These are phyloP conservation scores for Lipomyces spencermartinsiae DNA, from an alignment of 805 yeast species.

Conservation along the genomic window DNA sequence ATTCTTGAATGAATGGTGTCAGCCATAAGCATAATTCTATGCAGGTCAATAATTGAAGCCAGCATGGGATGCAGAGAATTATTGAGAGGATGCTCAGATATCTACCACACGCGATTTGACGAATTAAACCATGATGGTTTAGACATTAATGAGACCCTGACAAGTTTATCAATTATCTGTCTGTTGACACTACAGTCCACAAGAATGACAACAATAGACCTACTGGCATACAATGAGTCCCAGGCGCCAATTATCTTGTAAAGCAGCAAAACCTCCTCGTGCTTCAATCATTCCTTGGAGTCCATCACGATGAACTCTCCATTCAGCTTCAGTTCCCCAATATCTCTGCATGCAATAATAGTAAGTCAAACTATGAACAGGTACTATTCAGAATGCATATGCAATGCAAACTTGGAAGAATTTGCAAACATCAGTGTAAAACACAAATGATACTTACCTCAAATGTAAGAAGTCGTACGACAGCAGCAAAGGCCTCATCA, in stretches of 20 bases:
- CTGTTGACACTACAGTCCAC: neutral
- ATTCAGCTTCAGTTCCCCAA: conserved; percentile 1
- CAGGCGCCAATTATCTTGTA: neutral
- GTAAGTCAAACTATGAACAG: neutral
- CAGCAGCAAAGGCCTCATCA: neutral
- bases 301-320: neutral
- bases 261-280: neutral
- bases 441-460: neutral
- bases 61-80: neutral
- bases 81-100: neutral
- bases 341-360: neutral
- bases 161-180: neutral
- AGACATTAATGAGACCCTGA: neutral
- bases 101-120: neutral
- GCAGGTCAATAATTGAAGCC: neutral
- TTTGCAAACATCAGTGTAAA: neutral
- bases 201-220: neutral
- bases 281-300: neutral
- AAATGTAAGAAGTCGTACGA: neutral
- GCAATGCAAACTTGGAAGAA: neutral
- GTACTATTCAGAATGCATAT: neutral
- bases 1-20: neutral
- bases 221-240: neutral
- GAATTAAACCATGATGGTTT: neutral
- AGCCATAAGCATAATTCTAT: neutral